These are phyloP conservation scores for Quercus tomentella DNA, from an alignment of 331 rosid genomes.

Conservation along the genomic window DNA sequence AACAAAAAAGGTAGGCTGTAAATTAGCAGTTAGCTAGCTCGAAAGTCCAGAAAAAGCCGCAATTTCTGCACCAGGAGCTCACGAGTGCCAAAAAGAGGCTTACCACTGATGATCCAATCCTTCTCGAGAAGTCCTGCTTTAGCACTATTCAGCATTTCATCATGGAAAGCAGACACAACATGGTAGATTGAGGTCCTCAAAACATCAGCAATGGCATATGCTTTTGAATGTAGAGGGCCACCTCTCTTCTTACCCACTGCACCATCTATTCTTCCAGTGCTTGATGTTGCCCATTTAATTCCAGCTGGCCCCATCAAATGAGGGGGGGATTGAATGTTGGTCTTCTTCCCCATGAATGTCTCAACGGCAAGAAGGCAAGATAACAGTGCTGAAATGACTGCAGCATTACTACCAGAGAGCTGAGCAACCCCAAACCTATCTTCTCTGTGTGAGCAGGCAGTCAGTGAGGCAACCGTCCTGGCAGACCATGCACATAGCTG, in stretches of 20 bases:
- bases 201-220: conserved; percentile 81
- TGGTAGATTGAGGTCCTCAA: conserved; percentile 75
- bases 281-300: conserved; percentile 74
- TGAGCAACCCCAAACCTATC: conserved; percentile 92
- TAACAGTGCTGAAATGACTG: conserved; percentile 66
- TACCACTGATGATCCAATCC: conserved; percentile 61
- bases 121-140: conserved; percentile 76
- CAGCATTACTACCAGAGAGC: conserved; percentile 85
- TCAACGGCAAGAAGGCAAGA: conserved; percentile 94
- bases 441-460: conserved; percentile 71
- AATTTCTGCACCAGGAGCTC: conserved; percentile 68
- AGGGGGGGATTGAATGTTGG: conserved; percentile 53
- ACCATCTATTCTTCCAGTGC: conserved; percentile 53
- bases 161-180: conserved; percentile 74
- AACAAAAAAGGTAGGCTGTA: not conserved
- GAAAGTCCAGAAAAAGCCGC: conserved; percentile 68
- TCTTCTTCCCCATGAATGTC: conserved; percentile 87
- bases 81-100: conserved; percentile 57
- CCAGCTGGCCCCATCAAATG: conserved; percentile 68
- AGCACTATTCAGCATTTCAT: conserved; percentile 75
- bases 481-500: conserved; percentile 93
- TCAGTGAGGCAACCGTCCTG: conserved; percentile 63
- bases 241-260: conserved; percentile 54
- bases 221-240: conserved; percentile 67
- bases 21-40: conserved; percentile 46